Base-by-base conservation (phyloP, 1,284 basidiomycete genomes). In the Pterula multifida region DNA sequence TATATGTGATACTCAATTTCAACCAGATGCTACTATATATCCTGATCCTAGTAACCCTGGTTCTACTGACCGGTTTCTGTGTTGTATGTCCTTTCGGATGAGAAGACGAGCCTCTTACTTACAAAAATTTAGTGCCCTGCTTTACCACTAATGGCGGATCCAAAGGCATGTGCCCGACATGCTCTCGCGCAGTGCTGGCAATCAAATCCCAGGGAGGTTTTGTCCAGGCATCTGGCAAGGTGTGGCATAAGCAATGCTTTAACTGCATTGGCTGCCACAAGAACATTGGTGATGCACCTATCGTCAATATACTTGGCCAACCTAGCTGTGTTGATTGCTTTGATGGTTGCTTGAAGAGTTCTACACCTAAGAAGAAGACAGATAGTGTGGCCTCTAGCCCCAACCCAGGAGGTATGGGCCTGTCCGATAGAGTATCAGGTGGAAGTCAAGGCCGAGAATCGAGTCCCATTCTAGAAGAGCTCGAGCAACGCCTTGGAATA, bases 231-330 rank as follows among this genome's bases (percentile, higher is more conserved):
- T 72, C 74, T 3, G 78, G 76, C 44, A 72, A 72, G 42, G 75
- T 80, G 53, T 90, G 85, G 85, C 86, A 90, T 60, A 85, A 81
- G 62, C 73, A 68, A 36, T 90, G 86, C 62, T 90, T 89, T 65
- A 72, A 70, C 53, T 89, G 85, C 58, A 69, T 74, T 19, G 80
- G 77, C 2, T 90, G 86, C 59, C 73, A 69, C 60, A 83, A 76
- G 65, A 75, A 79, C 55, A 80, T 90, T 26, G 80, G 83, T 12
- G 73, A 82, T 55, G 67, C 67, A 3, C 87, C 87, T 0, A 80
- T 87, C 76, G 80, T 89, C 22, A 87, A 90, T 63, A 65, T 90
- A n/a, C 66, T 86, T 13, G 87, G 87, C 13, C 72, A 76, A 36
- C 87, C 86, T 3, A 84, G 79, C 47, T 90, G 86, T 56, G 67